phyloP scores from a whole-genome alignment of 2,329 filamentous ascomycete species.

The Cordyceps pruinosa region DNA sequence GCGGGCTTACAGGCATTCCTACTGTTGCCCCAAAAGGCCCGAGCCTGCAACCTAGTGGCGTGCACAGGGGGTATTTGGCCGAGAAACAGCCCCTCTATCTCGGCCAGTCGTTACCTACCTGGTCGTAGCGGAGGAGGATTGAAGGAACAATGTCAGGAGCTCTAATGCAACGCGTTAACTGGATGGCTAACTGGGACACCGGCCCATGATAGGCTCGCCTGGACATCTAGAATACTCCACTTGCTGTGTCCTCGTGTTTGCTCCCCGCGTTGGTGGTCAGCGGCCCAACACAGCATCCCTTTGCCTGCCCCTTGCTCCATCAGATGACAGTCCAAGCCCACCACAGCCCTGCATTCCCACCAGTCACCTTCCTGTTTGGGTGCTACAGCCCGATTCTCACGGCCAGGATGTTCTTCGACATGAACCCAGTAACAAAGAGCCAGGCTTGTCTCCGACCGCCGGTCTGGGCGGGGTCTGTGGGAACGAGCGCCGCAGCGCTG shows the following conservation, averaged over 20 bases:
- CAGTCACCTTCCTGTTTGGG: conserved; percentile 7
- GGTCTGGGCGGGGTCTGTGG: conserved; percentile 40
- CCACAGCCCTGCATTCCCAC: not conserved
- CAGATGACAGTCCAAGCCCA: conserved; percentile 5
- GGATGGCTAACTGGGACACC: too few species aligned
- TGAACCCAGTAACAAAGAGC: conserved; percentile 52
- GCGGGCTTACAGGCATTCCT: not conserved
- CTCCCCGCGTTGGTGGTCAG: too few species aligned
- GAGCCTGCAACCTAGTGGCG: not conserved
- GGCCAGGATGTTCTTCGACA: conserved; percentile 42
- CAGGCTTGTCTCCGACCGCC: conserved; percentile 42
- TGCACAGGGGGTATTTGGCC: conserved; percentile 5
- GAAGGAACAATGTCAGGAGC: not conserved
- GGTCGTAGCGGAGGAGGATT: not conserved
- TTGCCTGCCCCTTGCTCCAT: not conserved
- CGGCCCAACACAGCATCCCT: too few species aligned
- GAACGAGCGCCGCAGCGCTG: conserved; percentile 46
- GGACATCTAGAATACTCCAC: not conserved
- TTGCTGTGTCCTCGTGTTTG: too few species aligned
- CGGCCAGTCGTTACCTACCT: not conserved
- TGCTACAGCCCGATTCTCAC: conserved; percentile 47
- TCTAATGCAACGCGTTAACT: too few species aligned
- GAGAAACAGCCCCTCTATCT: conserved; percentile 1
- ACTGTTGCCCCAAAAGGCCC: not conserved
- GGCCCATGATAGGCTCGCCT: too few species aligned